Evolutionary conservation across 2,329 filamentous ascomycete genomes (phyloP), one percentile per base, ranked within the genome.

Genomic region (Fusarium solani-melongenae): DNA sequence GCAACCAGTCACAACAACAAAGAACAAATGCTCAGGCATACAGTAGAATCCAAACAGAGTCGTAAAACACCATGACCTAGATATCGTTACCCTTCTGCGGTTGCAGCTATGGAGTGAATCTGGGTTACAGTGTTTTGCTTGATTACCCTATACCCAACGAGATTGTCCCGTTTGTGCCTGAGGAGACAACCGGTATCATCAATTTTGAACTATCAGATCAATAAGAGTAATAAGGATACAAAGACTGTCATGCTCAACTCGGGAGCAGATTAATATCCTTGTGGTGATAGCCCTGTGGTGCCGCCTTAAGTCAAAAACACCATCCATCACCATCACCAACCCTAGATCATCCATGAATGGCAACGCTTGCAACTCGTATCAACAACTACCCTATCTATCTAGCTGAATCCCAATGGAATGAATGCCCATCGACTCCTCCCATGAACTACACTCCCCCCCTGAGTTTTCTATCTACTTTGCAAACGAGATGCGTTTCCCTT

Each of bases 301-400:
- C 3, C 11, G 11, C 10, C 27, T 27, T 17, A 51, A 8, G 27
- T 51, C 3, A 51, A 51, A 51, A 51, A 51, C 46, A 51, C 46
- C 27, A 51, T 17, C 51, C 51, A 24, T 34, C 31, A 36, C 33
- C 31, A 36, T 22, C 51, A 33, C n/a, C n/a, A 56, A 15, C 31
- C n/a, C 12, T n/a, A 10, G 6, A n/a, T 14, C 15, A n/a, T 20
- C 29, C 53, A 57, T 57, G 53, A 24, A 57, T 36, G 22, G 20
- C 55, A 57, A 57, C 55, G 55, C 55, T 57, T 57, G 57, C 57
- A 66, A 60, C 57, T 49, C 34, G 36, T 33, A 63, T 51, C 70
- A 74, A 73, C 44, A 46, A 59, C 24, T 51, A 51, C 46, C 46
- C 31, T 63, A 72, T 73, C 71, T 73, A 69, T 71, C 67, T 74